Evolutionary conservation across 1,139 yeast species (phyloP), one percentile per base, ranked within the genome.

Genomic region (Meyerozyma smithsonii): DNA sequence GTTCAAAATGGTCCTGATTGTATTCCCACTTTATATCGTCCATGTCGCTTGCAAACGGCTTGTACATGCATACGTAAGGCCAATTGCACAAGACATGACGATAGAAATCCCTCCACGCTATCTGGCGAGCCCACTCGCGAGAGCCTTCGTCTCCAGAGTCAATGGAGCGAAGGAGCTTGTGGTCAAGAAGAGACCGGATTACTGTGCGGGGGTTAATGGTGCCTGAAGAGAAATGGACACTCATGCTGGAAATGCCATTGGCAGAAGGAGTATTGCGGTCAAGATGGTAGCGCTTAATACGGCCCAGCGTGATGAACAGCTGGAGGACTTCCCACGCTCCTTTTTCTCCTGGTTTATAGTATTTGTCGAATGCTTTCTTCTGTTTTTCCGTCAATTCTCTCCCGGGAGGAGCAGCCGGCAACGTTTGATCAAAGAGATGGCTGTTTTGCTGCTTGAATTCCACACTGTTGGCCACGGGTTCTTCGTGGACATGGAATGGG

Each of bases 101-200:
- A 50, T 77, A 77, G 43, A 75, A 77, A 49, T 77, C 82, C 45
- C 82, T 63, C 76, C 80, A 77, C 1, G 81, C 78, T 6, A 77
- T 61, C 52, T 77, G 79, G 30, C 81, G 63, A 12, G 75, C 61
- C 62, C 74, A 75, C 35, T 66, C 68, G 15, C 62, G 59, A 12
- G 61, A 51, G 10, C 74, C 69, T 2, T 50, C 43, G 39, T 61
- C 57, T 25, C 66, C 62, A 12, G 47, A 40, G 36, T 55, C 63
- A 33, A 64, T 50, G 15, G 52, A 39, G 28, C 54, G 52, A 8
- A 52, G 38, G 8, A 56, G 44, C 36, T 56, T 54, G 15, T 54
- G 46, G n/a, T 59, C 56, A 11, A 56, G 42, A 16, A 63, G 49
- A 39, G 54, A 48, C 25, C 49, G 41, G 21, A 74, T 51, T 4